Conservation (phyloP, 2,329 filamentous ascomycete genomes). For the Didymella lethalis region DNA sequence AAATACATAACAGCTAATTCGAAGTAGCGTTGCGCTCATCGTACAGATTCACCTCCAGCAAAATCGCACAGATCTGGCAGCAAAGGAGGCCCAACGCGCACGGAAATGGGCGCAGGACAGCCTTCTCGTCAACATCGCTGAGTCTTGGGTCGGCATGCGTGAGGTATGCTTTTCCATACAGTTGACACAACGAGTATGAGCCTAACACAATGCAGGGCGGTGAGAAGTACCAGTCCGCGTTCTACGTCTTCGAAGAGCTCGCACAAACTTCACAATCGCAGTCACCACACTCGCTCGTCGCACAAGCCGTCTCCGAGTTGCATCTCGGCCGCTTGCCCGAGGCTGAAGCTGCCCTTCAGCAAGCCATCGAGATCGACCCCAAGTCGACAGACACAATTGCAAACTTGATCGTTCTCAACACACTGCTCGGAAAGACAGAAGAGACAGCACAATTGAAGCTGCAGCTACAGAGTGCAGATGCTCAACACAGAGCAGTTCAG, state of each 20-base stretch:
- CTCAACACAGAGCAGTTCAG: slow-evolving; percentile 73
- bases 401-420: slow-evolving; percentile 81
- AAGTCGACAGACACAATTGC: slow-evolving; percentile 78
- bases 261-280: slow-evolving; percentile 85
- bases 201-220: slow-evolving; percentile 69
- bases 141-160: slow-evolving; percentile 92
- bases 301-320: slow-evolving; percentile 89
- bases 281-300: slow-evolving; percentile 77
- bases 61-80: slow-evolving; percentile 87
- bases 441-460: slow-evolving; percentile 66
- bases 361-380: slow-evolving; percentile 78
- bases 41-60: slow-evolving; percentile 92
- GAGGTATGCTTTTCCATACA: slow-evolving; percentile 64
- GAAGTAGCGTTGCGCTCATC: slow-evolving; percentile 77
- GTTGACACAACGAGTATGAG: not conserved
- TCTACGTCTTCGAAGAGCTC: slow-evolving; percentile 97
- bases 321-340: slow-evolving; percentile 90
- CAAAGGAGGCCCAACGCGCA: slow-evolving; percentile 87
- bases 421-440: slow-evolving; percentile 72
- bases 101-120: slow-evolving; percentile 96
- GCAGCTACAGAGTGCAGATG: slow-evolving; percentile 64
- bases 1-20: slow-evolving; percentile 9
- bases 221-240: slow-evolving; percentile 94
- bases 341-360: slow-evolving; percentile 83
- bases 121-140: slow-evolving; percentile 89